Base-by-base conservation (phyloP, 306 rosid genomes). In the Fragaria ananassa region DNA sequence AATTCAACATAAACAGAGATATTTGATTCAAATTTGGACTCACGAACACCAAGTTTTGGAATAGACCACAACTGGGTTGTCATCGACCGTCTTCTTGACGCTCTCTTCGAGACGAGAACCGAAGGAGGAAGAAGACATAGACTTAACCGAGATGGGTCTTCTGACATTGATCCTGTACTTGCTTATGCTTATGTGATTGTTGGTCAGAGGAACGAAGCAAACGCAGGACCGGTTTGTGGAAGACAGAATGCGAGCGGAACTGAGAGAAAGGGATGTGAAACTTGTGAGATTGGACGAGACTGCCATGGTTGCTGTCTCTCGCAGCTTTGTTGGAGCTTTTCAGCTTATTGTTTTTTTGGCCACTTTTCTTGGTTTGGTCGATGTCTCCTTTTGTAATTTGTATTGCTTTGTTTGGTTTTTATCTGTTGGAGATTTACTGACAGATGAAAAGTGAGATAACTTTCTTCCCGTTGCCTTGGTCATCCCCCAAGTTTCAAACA, bases 11-110 rank as follows among this genome's bases (percentile, higher is more conserved):
- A 8, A 34, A 23, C 7, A 47, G 13, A 51, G 51, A 42, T 53
- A 51, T 39, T 13, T 13, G 37, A 58, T 39, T 17, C 21, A 79
- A 42, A 42, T 42, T 51, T 49, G 19, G 29, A 89, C 98, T 80
- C 70, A 93, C 95, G 97, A 90, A 77, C 99, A 95, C 99, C 99
- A 95, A 2, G 92, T 85, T 83, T 95, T 95, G 85, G 99, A 95
- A 81, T 95, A 95, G 60, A 95, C 90, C 3, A 92, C 99, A 39
- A 95, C 89, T 0, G 93, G 92, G 76, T 92, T 92, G 1, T 82
- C 86, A 0, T 86, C 37, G n/a, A 92, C 78, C 1, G 97, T 92
- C 71, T 86, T 90, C 87, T 91, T 92, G 31, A 95, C 85, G 79
- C 74, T 85, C 67, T 95, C 97, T 79, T 95, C 97, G 69, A 95